Base-by-base conservation (phyloP, 1,139 yeast genomes). In the Pneumocystis carinii region DNA sequence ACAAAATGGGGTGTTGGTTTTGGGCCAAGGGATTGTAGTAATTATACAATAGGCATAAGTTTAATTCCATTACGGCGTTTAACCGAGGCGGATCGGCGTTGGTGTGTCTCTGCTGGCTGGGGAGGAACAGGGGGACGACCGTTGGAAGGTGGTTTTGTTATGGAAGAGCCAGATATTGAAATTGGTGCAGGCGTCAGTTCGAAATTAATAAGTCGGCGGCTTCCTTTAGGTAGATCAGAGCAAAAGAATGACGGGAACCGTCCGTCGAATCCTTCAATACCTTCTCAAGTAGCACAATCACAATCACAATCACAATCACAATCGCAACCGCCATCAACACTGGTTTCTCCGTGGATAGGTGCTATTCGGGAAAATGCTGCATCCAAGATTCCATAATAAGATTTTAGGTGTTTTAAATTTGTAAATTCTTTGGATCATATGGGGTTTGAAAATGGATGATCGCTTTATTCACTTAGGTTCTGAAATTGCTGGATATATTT, bases 1-100 rank as follows among this genome's bases (percentile, higher is more conserved):
- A 88, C 95, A 10, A 82, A 97, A 72, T 92, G 98, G 98, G 98
- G 97, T 69, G 97, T 92, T 68, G 98, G 98, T 1, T 92, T 88
- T 72, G 98, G 98, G 3, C 98, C 98, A 62, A 84, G 98, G 78
- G 97, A 92, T 73, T 90, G 97, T 77, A 89, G 96, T 74, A 94
- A 92, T 74, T 92, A 92, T 74, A 92, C 86, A 72, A 85, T 86
- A 66, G 98, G 98, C 67, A 80, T 86, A 59, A 86, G 96, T 64
- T 82, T 90, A 35, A 88, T 92, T 67, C 97, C 97, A 37, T 77
- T 92, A 62, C 82, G 81, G 67, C 82, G 96, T 70, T 80, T 92
- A 69, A 92, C 98, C 0, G 98, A 92, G 65, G 96, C 97, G 27
- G 98, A 92, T 74, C 83, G 80, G 71, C 79, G 85, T 66, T 92